Evolutionary conservation across 2,329 filamentous ascomycete genomes (phyloP), one percentile per base, ranked within the genome.

Genomic region (Fusarium pininemorale): DNA sequence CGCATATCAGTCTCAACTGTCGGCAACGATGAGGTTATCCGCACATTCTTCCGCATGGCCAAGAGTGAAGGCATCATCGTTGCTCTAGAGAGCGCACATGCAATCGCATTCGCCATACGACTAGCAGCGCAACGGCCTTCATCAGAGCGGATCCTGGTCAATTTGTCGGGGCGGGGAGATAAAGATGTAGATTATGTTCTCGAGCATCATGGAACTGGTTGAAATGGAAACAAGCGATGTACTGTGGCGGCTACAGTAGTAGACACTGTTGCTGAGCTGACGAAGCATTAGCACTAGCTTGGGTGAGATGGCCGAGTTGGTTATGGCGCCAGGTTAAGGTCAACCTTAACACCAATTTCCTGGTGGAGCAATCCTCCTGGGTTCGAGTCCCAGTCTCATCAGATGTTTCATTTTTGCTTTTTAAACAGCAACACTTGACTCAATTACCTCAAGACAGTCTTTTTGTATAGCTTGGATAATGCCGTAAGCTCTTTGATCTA

Each of bases 121-220:
- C 18, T 68, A 5, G 54, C 65, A n/a, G 47, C 24, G 12, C 14
- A 68, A 4, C 24, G 54, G 0, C 47, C 65, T 18, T 9, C 37
- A 3, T 37, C 39, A 7, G 54, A 68, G 13, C 15, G 24, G 0
- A 68, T 68, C 2, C 5, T 68, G 0, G 63, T 68, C 2, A 68
- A 68, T 28, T 1, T 68, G 9, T 68, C 54, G 1, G 65, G 65
- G 4, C 54, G 47, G 9, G 65, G 65, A 38, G 64, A 66, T 37
- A 66, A 66, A 6, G 64, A 66, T 18, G 44, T 66, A 5, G 64
- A 66, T 22, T 59, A 66, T 59, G 38, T 66, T 3, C 62, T 66
- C 13, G 38, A 59, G 20, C n/a, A 59, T 8, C 13, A 66, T 28
- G 44, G 64, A 14, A 59, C 62, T 28, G 30, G 30, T 7, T n/a